Base-by-base conservation (phyloP, 2,329 filamentous ascomycete species). In the Colletotrichum spaethianum region DNA sequence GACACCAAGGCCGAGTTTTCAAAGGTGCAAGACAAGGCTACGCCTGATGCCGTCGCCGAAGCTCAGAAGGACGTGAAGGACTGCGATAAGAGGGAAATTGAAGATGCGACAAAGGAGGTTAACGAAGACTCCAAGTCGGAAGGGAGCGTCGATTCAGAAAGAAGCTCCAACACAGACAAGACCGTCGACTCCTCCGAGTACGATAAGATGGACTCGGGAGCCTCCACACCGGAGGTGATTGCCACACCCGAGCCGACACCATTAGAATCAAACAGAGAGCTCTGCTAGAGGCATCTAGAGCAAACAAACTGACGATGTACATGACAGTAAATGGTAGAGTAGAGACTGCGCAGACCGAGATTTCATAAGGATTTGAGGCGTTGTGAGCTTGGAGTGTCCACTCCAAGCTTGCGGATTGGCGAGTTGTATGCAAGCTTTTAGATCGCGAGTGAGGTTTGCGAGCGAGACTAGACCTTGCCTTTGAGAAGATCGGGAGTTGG, bases 221-320 rank as follows among this genome's bases (percentile, higher is more conserved):
- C 64, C 28, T 63, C 67, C 12, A 74, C 73, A 1, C 73, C 72
- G 7, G 72, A 70, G 23, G 62, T 74, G 12, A 26, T 74, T 55
- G 67, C 67, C 57, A 80, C 80, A n/a, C 80, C 80, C 6, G 76
- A 76, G 16, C 74, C 78, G 4, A 80, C 80, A 1, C 80, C 80
- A 1, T 66, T 77, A 8, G 80, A 81, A 56, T 74, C 75, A 46
- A 76, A 79, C 31, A 80, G 77, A 33, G 63, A 74, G 28, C 44
- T 74, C 28, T 72, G 63, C 52, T 74, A 72, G 68, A 56, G 28
- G 4, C 9, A 9, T 26, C 18, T 16, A 44, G 65, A 63, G 26
- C 26, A 23, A 48, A 18, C 44, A 48, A 9, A 63, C 14, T 60
- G 36, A 60, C 36, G 69, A 72, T 18, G 50, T 20, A 55, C 20